phyloP scores from a whole-genome alignment of 805 yeast species.

The Teunomyces pallodes region DNA sequence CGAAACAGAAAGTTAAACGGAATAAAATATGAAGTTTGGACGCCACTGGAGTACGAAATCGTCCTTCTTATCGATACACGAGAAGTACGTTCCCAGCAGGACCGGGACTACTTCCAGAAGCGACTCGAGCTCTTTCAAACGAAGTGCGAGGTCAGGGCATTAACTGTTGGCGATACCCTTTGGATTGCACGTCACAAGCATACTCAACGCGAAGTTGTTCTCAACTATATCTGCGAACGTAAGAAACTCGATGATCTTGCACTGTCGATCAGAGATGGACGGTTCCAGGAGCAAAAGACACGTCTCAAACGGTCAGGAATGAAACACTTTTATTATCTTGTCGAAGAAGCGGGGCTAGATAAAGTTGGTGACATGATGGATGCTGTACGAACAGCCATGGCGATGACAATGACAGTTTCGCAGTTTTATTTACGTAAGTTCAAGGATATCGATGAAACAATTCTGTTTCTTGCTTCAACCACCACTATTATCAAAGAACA shows the following conservation, averaged over 20 bases:
- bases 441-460: slow-evolving; percentile 71
- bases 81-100: slow-evolving; percentile 67
- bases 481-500: slow-evolving; percentile 33
- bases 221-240: slow-evolving; percentile 86
- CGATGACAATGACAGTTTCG: slow-evolving; percentile 64
- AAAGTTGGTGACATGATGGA: slow-evolving; percentile 48
- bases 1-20: slow-evolving; percentile 18
- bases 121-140: slow-evolving; percentile 52
- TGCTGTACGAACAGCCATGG: slow-evolving; percentile 73
- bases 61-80: slow-evolving; percentile 73
- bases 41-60: slow-evolving; percentile 54
- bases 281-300: slow-evolving; percentile 83
- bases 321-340: slow-evolving; percentile 64
- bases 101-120: slow-evolving; percentile 66
- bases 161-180: slow-evolving; percentile 81
- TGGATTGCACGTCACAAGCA: slow-evolving; percentile 78
- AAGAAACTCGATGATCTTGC: slow-evolving; percentile 87
- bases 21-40: slow-evolving; percentile 56
- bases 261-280: slow-evolving; percentile 77
- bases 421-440: slow-evolving; percentile 69
- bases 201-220: slow-evolving; percentile 60
- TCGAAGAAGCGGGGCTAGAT: slow-evolving; percentile 65
- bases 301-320: slow-evolving; percentile 71
- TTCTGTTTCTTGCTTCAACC: slow-evolving; percentile 48
- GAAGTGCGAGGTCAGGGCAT: slow-evolving; percentile 49